A percentile compares a stretch with the other conserved stretches of the same genome.
phyloP scores from a whole-genome alignment of 225 moss, liverwort and hornwort species.

The Lunularia cruciata region DNA sequence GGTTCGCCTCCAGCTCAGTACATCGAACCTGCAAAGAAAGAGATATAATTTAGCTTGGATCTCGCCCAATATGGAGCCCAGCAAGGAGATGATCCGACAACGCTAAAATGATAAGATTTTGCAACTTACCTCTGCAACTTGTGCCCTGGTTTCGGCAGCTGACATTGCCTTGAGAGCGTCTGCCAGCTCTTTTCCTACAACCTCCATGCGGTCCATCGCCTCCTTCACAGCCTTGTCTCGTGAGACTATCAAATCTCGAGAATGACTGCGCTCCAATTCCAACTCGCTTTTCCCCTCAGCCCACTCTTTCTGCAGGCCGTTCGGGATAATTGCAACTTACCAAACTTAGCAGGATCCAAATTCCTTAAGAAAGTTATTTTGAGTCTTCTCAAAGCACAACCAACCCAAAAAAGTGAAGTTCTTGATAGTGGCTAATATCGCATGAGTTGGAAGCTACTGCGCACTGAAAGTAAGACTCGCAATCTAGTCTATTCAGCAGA shows the following conservation, averaged over 20 bases:
- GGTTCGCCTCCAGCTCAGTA: slow-evolving; percentile 63
- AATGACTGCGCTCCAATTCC: slow-evolving; percentile 85
- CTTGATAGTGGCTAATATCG: too few relatives aligned
- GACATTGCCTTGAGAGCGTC: slow-evolving; percentile 86
- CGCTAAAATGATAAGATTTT: background rate
- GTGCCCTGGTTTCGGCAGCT: slow-evolving; percentile 88
- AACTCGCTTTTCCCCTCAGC: slow-evolving; percentile 78
- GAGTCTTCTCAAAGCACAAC: too few relatives aligned
- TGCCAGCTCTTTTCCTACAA: slow-evolving; percentile 77
- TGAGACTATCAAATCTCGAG: slow-evolving; percentile 60
- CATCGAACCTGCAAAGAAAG: slow-evolving; percentile 57
- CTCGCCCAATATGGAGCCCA: background rate
- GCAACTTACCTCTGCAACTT: slow-evolving; percentile 73
- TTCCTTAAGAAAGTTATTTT: too few relatives aligned
- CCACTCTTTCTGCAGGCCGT: slow-evolving; percentile 74
- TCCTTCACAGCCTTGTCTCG: slow-evolving; percentile 78
- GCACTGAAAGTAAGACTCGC: too few relatives aligned
- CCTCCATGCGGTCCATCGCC: slow-evolving; percentile 79
- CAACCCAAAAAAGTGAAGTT: too few relatives aligned
- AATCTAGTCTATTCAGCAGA: too few relatives aligned
- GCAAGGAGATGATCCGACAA: background rate
- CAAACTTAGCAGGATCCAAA: too few relatives aligned
- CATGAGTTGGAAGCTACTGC: too few relatives aligned
- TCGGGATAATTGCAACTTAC: too few relatives aligned
- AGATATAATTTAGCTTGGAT: too few relatives aligned